Conservation (phyloP, 2,329 filamentous ascomycete genomes). For the Pseudomassariella vexata region DNA sequence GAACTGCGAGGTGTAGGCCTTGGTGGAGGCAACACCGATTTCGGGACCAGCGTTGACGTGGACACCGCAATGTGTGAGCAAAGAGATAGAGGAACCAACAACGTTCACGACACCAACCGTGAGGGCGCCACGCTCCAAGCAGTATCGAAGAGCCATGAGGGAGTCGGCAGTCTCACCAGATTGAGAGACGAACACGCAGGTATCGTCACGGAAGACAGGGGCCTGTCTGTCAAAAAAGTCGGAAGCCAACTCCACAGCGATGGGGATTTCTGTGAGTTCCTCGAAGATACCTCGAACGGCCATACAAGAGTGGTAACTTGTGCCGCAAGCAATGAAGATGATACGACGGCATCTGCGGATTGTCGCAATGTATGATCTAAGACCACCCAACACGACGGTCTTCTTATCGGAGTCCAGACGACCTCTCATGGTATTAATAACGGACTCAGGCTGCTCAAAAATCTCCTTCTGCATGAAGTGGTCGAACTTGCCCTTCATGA, state of each 20-base stretch:
- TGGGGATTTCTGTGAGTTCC: conserved; percentile 95
- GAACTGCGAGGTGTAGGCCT: conserved; percentile 98
- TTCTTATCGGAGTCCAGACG: conserved; percentile 90
- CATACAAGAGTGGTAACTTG: conserved; percentile 98
- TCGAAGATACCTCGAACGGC: conserved; percentile 96
- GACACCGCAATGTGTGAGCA: conserved; percentile 98
- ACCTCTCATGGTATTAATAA: conserved; percentile 99
- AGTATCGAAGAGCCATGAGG: conserved; percentile 93
- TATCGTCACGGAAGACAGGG: conserved; percentile 97
- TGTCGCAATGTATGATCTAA: conserved; percentile 91
- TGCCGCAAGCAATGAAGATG: conserved; percentile 98
- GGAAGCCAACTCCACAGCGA: conserved; percentile 91
- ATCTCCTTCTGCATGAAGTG: conserved; percentile 99
- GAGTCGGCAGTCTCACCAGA: conserved; percentile 98
- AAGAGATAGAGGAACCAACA: conserved; percentile 95
- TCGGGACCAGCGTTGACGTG: conserved; percentile 98
- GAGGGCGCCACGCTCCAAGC: conserved; percentile 90
- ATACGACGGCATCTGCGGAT: conserved; percentile 95
- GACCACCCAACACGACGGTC: conserved; percentile 88
- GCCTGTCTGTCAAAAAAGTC: conserved; percentile 96
- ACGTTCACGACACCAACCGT: conserved; percentile 98
- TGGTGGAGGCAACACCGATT: conserved; percentile 97
- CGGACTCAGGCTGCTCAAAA: conserved; percentile 98
- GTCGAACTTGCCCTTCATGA: conserved; percentile 99
- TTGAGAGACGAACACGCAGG: conserved; percentile 96